Base-by-base conservation (phyloP, 345 rosid species). In the Gossypium raimondii region DNA sequence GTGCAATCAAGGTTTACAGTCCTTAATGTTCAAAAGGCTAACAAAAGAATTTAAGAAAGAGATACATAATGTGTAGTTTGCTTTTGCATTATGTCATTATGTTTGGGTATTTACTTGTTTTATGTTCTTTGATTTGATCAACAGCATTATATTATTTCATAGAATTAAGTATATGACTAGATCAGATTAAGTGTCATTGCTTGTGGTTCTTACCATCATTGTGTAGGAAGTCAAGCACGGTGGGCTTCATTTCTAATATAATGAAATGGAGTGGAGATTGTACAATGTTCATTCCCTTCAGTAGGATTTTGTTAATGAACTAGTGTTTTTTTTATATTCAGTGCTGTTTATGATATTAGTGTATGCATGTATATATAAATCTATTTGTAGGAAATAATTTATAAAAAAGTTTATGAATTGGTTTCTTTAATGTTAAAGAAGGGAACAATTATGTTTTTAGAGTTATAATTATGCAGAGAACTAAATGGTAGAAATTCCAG, bases 31-130 rank as follows among this genome's bases (percentile, higher is more conserved):
- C 22, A 20, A 20, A 20, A 20, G 22, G 22, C 22, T 20, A 20
- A 20, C 22, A 20, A 20, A 20, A 20, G 22, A 20, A 20, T 20
- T 20, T 20, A 20, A 20, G 22, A 20, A 20, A 20, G 22, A 20
- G 22, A 20, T 20, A 20, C 22, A 20, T 20, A 20, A 20, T 2
- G 8, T 62, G 38, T 62, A 13, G 66, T 16, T 62, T 62, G 47
- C 22, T 62, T 62, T 8, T 62, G 67, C 67, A 16, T 59, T 62
- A 62, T 62, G 51, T 64, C 67, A 16, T 59, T 62, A 62, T 62
- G 51, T 64, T 2, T 13, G 13, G 69, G 9, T 64, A 64, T 16
- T 43, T 64, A 41, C 18, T 41, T 64, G 25, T 43, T 64, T n/a
- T 41, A 11, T 64, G 51, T 12, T n/a, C 50, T 18, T 64, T 41